Evolutionary conservation across 73 alveolate genomes (phyloP), one percentile per base, ranked within the genome.

Genomic region (Paramecium bursaria): DNA sequence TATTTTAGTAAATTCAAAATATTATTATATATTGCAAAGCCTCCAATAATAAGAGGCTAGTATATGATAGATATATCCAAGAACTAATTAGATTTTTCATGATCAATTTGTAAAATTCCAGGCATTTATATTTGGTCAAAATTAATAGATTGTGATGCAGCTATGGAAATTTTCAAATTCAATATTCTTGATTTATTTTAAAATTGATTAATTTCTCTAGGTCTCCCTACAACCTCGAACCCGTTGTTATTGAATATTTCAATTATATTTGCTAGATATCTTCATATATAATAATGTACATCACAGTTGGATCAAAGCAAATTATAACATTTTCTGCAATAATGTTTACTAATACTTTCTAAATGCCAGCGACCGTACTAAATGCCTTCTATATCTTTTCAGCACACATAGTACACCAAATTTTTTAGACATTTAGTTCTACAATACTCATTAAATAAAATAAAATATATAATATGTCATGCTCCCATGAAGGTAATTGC

Each of bases 401-500:
- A 6, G 33, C 46, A 39, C 82, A 67, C 82, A 67, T 67, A 2
- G 82, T 67, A 67, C 82, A 67, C 82, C 82, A 67, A 39, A 67
- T 67, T 47, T 67, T 67, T 19, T 53, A 35, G 22, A 67, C 55
- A 67, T 53, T 35, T 67, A 67, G 44, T 19, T 39, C 82, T 4
- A 67, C 60, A 67, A 67, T 67, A 35, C 44, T 26, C 33, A n/a
- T n/a, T n/a, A n/a, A n/a, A n/a, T n/a, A n/a, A n/a, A n/a, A n/a
- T n/a, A n/a, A n/a, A n/a, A n/a, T n/a, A n/a, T n/a, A n/a, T n/a
- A n/a, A n/a, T n/a, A n/a, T n/a, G n/a, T n/a, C 74, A n/a, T 88
- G 93, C 60, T 50, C 85, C 46, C 94, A 88, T 50, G 25, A 88
- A 4, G 85, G 77, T 17, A 60, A 52, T 60, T 92, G 95, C 74